These are phyloP conservation scores for Lactifluus rugatus DNA, from an alignment of 768 basidiomycete genomes.

Conservation along the genomic window DNA sequence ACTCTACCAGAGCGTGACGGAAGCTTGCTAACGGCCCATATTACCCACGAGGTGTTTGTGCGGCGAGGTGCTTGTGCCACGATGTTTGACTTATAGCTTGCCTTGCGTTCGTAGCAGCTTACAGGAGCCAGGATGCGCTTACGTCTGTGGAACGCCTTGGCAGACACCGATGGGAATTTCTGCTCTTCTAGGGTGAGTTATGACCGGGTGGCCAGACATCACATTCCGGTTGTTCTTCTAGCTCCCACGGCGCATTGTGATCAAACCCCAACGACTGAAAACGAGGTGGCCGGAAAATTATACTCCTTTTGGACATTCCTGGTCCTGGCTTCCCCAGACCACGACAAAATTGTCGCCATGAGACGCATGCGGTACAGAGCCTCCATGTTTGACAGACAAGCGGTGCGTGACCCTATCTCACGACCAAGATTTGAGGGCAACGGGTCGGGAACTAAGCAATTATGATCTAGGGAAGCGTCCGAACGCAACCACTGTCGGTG, in stretches of 20 bases:
- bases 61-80: neutral
- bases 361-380: neutral
- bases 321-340: neutral
- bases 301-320: neutral
- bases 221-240: neutral
- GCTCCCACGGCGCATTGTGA: neutral
- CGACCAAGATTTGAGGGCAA: neutral
- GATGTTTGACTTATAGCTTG: neutral
- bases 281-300: neutral
- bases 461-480: neutral
- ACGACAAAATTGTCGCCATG: neutral
- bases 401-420: neutral
- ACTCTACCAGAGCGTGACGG: neutral
- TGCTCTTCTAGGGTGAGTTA: neutral
- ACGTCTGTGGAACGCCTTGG: neutral
- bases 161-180: neutral
- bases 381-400: neutral
- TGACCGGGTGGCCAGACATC: neutral
- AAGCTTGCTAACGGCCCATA: neutral
- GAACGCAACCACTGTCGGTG: neutral
- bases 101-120: neutral
- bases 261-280: neutral
- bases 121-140: neutral
- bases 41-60: neutral
- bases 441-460: neutral